Conservation (phyloP, 1,284 basidiomycete species). For the Cryptococcus sp. region DNA sequence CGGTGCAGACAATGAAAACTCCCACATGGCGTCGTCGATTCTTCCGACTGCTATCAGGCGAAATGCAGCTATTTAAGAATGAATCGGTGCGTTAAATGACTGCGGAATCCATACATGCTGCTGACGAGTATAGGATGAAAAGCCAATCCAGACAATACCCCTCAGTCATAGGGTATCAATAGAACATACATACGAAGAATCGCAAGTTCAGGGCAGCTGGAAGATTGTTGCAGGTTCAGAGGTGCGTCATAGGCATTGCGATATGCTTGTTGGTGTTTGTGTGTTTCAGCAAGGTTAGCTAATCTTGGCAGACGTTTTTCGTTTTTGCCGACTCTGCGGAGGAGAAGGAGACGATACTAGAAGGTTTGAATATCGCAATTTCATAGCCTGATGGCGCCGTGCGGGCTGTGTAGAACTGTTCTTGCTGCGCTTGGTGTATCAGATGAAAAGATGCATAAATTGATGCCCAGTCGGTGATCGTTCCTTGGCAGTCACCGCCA, state of each 20-base stretch:
- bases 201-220: constrained; percentile 41
- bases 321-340: constrained; percentile 40
- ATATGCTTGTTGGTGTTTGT: not conserved
- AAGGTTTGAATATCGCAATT: constrained; percentile 18
- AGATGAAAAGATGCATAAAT: not conserved
- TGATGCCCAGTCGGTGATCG: too few species aligned
- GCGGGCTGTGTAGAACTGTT: not conserved
- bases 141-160: constrained; percentile 25
- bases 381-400: not conserved
- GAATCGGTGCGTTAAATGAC: constrained; percentile 20
- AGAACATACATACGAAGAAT: constrained; percentile 38
- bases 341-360: constrained; percentile 36
- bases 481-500: too few species aligned
- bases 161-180: constrained; percentile 12
- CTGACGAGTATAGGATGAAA: constrained; percentile 19
- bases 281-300: not conserved
- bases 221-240: constrained; percentile 29
- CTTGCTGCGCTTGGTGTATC: not conserved
- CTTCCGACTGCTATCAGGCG: constrained; percentile 30
- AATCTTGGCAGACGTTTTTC: constrained; percentile 31
- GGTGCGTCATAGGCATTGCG: constrained; percentile 13
- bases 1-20: constrained; percentile 35
- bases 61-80: constrained; percentile 36
- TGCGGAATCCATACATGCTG: not conserved
- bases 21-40: constrained; percentile 40